These are phyloP conservation scores for Acacia acuminata DNA, from an alignment of 306 rosid genomes.

Conservation along the genomic window DNA sequence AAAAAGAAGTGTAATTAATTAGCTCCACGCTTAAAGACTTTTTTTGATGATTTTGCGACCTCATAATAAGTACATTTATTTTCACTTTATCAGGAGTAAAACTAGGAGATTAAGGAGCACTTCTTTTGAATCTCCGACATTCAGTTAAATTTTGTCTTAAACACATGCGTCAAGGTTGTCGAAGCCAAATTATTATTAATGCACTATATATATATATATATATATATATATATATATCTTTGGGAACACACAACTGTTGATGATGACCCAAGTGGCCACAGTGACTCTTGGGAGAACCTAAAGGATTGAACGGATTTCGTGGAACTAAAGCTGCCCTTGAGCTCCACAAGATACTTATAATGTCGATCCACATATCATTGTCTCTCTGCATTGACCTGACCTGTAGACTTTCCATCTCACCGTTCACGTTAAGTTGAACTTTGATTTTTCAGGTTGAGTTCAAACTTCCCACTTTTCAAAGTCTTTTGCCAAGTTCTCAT, in stretches of 20 bases:
- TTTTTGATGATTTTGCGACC: slow-evolving; percentile 35
- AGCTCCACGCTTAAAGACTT: slow-evolving; percentile 45
- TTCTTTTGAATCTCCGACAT: slow-evolving; percentile 44
- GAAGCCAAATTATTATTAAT: slow-evolving; percentile 39
- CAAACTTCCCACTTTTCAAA: not conserved
- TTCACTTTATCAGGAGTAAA: slow-evolving; percentile 14
- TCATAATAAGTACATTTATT: slow-evolving; percentile 17
- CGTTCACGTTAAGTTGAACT: not conserved
- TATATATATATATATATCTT: not conserved
- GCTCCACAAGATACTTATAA: slow-evolving; percentile 24
- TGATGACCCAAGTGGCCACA: not conserved
- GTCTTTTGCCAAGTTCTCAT: not conserved
- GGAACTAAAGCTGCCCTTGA: slow-evolving; percentile 32
- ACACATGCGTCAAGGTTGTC: slow-evolving; percentile 41
- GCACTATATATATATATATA: slow-evolving; percentile 14
- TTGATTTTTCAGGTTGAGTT: not conserved
- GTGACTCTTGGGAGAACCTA: slow-evolving; percentile 23
- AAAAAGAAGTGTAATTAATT: not conserved
- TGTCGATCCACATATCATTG: slow-evolving; percentile 7
- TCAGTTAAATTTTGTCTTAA: slow-evolving; percentile 41
- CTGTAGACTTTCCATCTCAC: not conserved
- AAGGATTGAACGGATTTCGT: slow-evolving; percentile 36
- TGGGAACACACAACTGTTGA: slow-evolving; percentile 28
- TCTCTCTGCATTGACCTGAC: slow-evolving; percentile 35
- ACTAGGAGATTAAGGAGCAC: slow-evolving; percentile 12